Base-by-base conservation (phyloP, 2,329 filamentous ascomycete genomes). In the Xylaria sp. region DNA sequence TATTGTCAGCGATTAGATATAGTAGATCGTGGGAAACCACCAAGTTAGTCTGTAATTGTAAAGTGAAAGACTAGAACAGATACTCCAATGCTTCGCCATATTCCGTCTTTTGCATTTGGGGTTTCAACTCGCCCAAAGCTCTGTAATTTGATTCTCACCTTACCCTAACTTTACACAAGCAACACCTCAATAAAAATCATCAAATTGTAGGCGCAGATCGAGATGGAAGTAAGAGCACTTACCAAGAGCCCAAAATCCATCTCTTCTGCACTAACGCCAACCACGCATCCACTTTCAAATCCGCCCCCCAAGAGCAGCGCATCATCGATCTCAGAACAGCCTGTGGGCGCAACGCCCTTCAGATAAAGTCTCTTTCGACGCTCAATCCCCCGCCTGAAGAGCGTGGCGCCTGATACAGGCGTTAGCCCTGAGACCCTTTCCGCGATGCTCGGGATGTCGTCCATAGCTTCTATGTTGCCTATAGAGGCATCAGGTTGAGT, bases 231-330 rank as follows among this genome's bases (percentile, higher is more conserved):
- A 52, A 41, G 19, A 49, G 21, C 47, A 56, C 79, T 71, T 58
- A 85, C 82, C 71, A 78, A 62, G 25, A 84, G 60, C 1, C 80
- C 83, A 60, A 84, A 71, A n/a, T 76, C 76, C 40, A 80, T 80
- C 19, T 81, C 80, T 71, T 85, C 83, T 0, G 81, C 75, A 57
- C 84, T 87, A 56, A 87, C 55, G 0, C 85, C 85, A 1, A 85
- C 80, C 0, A 87, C 78, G 19, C 73, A 74, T 0, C 83, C 84
- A n/a, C 80, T 72, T 70, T 82, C 79, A 10, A 85, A 74, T 0
- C 83, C 83, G 27, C 69, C 72, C 2, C 75, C 76, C 5, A 79
- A 58, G 4, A 87, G 72, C 5, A 83, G 76, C 29, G 80, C 70
- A 2, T 76, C 71, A 64, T 87, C 85, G 33, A 87, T 65, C 62